phyloP scores from a whole-genome alignment of 768 basidiomycete genomes.

The Nevesoporus exiguus region DNA sequence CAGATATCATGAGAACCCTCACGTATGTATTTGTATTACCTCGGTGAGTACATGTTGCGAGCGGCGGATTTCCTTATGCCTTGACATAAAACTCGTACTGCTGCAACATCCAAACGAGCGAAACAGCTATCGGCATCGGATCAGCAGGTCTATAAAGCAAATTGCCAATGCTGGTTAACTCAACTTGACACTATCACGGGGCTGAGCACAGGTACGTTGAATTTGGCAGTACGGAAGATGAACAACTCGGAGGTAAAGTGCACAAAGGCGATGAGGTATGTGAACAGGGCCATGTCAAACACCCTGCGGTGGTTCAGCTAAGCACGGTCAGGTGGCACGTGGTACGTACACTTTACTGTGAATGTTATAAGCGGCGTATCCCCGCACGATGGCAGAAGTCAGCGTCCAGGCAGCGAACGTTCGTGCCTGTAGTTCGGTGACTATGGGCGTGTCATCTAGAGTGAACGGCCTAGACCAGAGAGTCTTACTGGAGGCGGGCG shows the following conservation, averaged over 20 bases:
- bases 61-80: constrained; percentile 15
- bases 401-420: constrained; percentile 93
- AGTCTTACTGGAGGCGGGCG: constrained; percentile 37
- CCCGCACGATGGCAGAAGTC: constrained; percentile 76
- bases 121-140: constrained; percentile 44
- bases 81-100: constrained; percentile 81
- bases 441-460: constrained; percentile 37
- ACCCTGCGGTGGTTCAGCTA: constrained; percentile 47
- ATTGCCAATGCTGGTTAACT: constrained; percentile 33
- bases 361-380: constrained; percentile 89
- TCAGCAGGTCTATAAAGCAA: constrained; percentile 1
- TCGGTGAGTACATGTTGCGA: neutral
- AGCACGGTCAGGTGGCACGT: neutral
- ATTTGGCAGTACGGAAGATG: constrained; percentile 72
- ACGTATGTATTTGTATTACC: neutral
- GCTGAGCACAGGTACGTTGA: constrained; percentile 57
- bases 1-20: neutral
- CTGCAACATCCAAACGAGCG: constrained; percentile 80
- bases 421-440: constrained; percentile 81
- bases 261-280: constrained; percentile 85
- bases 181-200: constrained; percentile 85
- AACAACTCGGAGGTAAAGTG: constrained; percentile 88
- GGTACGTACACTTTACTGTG: constrained; percentile 67
- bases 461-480: neutral
- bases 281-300: constrained; percentile 84